Percentiles rank a stretch among this genome's conserved stretches.
Conservation (phyloP, 257 asterid genomes). For the Coffea eugenioides region DNA sequence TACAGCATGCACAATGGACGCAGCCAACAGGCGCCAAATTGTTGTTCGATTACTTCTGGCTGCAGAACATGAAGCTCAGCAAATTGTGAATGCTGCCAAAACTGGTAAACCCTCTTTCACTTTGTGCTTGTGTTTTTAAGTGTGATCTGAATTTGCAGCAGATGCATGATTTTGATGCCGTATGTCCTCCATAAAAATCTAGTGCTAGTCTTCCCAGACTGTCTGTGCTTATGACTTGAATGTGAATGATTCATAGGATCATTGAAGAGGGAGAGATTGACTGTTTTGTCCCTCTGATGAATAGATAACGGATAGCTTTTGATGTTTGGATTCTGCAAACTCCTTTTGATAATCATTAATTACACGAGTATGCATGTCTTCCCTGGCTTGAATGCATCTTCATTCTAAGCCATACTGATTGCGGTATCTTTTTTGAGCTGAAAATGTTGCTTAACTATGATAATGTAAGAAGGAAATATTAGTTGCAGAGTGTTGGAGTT, state of each 20-base stretch:
- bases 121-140: not conserved
- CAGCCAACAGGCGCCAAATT: conserved; percentile 9
- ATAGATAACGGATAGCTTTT: not conserved
- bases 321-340: not conserved
- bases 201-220: not conserved
- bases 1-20: conserved; percentile 1
- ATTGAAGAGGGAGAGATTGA: not conserved
- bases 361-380: not conserved
- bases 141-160: not conserved
- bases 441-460: not conserved
- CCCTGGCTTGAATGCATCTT: not conserved
- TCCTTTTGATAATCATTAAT: not conserved
- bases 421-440: not conserved
- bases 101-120: conserved; percentile 4
- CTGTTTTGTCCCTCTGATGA: not conserved
- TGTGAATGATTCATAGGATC: not conserved
- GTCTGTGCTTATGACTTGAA: not conserved
- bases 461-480: not conserved
- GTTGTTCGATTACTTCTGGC: conserved; percentile 9
- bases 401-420: not conserved
- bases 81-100: conserved; percentile 20
- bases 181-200: not conserved
- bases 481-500: not conserved
- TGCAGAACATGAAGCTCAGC: conserved; percentile 20
- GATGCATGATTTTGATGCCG: not conserved